Conservation (phyloP, 2,329 filamentous ascomycete species). For the Pyrenophora graminea region DNA sequence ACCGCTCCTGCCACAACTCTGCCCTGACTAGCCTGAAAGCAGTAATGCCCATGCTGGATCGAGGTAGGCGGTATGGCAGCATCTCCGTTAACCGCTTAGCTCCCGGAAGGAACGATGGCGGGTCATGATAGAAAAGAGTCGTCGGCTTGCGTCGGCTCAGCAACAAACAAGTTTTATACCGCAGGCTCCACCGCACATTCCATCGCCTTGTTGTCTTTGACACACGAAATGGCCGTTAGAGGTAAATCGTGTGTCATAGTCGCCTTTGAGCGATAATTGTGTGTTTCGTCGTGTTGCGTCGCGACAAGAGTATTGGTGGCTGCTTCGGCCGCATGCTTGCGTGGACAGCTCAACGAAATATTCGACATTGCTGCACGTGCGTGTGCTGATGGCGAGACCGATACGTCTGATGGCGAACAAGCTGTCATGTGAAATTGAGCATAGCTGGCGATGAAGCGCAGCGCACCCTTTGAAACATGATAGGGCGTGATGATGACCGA, state of each 20-base stretch:
- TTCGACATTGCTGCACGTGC: conserved; percentile 14
- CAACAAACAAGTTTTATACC: conserved; percentile 6
- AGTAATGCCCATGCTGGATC: neutral
- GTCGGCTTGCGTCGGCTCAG: conserved; percentile 18
- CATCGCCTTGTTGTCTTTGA: conserved; percentile 17
- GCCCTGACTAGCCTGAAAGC: conserved; percentile 5
- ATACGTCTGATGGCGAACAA: neutral
- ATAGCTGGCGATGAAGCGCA: neutral
- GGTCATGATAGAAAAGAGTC: neutral
- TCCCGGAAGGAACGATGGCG: conserved; percentile 3
- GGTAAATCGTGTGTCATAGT: conserved; percentile 34
- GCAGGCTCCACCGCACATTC: conserved; percentile 13
- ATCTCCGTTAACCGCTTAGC: conserved; percentile 18
- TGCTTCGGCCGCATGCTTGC: conserved; percentile 1
- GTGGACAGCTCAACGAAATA: conserved; percentile 15
- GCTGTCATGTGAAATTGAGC: neutral
- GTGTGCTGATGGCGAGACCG: conserved; percentile 3
- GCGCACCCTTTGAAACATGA: no score
- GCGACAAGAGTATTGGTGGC: conserved; percentile 18
- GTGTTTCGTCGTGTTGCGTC: conserved; percentile 17
- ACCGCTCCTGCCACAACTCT: neutral
- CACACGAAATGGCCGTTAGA: conserved; percentile 27
- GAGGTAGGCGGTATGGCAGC: conserved; percentile 9
- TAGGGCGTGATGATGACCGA: neutral
- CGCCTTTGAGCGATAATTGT: conserved; percentile 8